These are phyloP conservation scores for Aegle marmelos DNA, from an alignment of 345 rosid genomes.

Conservation along the genomic window DNA sequence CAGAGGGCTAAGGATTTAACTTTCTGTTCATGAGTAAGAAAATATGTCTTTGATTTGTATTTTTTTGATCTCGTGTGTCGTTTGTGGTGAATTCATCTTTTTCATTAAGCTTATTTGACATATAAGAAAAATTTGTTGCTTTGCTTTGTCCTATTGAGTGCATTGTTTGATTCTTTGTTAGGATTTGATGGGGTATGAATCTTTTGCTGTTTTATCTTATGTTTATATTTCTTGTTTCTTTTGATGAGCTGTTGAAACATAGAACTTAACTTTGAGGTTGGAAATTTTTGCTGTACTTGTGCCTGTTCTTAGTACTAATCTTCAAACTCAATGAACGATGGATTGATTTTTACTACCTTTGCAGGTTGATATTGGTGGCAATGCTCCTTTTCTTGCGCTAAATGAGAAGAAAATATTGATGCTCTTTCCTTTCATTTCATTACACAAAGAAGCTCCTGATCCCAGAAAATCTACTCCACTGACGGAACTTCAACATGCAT, in stretches of 20 bases:
- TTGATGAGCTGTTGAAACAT: neutral
- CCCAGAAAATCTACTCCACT: constrained; percentile 32
- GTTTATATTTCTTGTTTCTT: neutral
- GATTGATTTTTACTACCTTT: constrained; percentile 6
- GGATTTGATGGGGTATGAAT: neutral
- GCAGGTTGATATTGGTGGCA: constrained; percentile 46
- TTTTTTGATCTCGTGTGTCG: neutral
- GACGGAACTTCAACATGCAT: constrained; percentile 41
- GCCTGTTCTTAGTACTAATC: neutral
- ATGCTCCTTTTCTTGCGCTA: constrained; percentile 64
- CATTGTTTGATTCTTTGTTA: neutral
- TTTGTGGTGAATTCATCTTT: neutral
- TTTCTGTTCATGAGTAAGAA: neutral
- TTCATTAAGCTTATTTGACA: neutral
- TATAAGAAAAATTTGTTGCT: neutral
- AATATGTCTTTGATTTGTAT: neutral
- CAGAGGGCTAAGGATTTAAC: neutral
- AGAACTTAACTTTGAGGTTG: neutral
- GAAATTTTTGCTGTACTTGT: neutral
- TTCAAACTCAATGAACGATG: neutral
- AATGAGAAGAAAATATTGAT: constrained; percentile 57
- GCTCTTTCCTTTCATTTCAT: constrained; percentile 48
- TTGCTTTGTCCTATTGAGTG: neutral
- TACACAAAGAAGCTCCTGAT: constrained; percentile 44
- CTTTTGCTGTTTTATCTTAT: neutral